A percentile compares a stretch with the other conserved stretches of the same genome.
Conservation (phyloP, 345 rosid species). For the Noccaea caerulescens region DNA sequence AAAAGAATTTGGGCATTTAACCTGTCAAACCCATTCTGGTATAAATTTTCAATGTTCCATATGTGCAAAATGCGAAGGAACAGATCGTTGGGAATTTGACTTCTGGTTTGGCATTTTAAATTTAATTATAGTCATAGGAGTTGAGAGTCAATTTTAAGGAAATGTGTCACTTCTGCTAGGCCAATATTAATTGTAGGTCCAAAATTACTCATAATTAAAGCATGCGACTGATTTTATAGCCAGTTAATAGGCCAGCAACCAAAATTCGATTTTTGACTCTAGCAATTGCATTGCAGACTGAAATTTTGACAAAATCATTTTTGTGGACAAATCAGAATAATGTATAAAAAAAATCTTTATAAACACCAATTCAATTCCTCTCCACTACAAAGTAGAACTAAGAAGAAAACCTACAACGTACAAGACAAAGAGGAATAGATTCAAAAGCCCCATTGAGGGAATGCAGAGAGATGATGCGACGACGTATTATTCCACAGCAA, state of each 20-base stretch:
- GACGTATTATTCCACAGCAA: too few relatives aligned
- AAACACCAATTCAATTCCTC: too few relatives aligned
- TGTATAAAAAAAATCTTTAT: neutral
- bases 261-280: too few relatives aligned
- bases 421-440: too few relatives aligned
- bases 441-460: too few relatives aligned
- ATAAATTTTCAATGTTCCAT: too few relatives aligned
- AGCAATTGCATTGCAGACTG: neutral
- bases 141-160: neutral
- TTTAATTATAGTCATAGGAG: too few relatives aligned
- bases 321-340: neutral
- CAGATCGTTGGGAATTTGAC: neutral
- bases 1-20: neutral
- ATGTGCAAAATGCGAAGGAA: neutral
- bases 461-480: too few relatives aligned
- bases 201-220: neutral
- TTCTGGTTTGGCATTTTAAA: neutral
- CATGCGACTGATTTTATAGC: neutral
- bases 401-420: too few relatives aligned
- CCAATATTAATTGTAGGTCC: too few relatives aligned
- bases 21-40: neutral
- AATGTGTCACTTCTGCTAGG: too few relatives aligned
- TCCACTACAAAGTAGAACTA: too few relatives aligned
- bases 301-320: neutral
- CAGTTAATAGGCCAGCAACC: neutral